These are phyloP conservation scores for Coemansia sp. DNA, from an alignment of 192 early-diverging fungal species.

Conservation along the genomic window DNA sequence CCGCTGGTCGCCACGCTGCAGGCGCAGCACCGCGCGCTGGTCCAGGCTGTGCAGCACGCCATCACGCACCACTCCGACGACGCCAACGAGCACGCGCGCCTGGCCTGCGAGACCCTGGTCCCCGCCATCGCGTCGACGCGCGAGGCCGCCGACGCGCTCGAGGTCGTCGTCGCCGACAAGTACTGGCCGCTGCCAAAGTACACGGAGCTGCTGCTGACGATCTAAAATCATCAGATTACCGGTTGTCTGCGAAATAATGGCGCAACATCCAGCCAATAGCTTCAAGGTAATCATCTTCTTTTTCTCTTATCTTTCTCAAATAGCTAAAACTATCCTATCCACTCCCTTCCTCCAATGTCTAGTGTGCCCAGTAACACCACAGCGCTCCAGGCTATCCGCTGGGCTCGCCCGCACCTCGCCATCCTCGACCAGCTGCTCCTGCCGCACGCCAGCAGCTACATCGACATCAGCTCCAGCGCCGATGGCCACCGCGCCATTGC, in stretches of 20 bases:
- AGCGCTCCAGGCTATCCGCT: slow-evolving; percentile 42
- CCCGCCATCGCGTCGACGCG: slow-evolving; percentile 77
- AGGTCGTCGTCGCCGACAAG: slow-evolving; percentile 86
- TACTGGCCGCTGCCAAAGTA: slow-evolving; percentile 98
- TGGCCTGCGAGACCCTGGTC: slow-evolving; percentile 63
- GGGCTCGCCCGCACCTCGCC: slow-evolving; percentile 58
- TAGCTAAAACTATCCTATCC: neutral
- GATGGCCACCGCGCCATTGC: slow-evolving; percentile 88
- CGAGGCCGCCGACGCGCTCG: slow-evolving; percentile 71
- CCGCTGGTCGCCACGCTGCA: slow-evolving; percentile 64
- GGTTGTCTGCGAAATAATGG: neutral
- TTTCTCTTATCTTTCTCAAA: neutral
- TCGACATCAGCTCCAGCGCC: slow-evolving; percentile 62
- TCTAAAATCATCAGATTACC: slow-evolving; percentile 32
- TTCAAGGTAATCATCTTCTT: neutral
- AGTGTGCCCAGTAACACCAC: too few relatives aligned
- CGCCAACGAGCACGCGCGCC: slow-evolving; percentile 67
- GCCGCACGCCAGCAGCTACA: slow-evolving; percentile 82
- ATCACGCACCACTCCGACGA: slow-evolving; percentile 52
- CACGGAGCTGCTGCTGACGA: slow-evolving; percentile 84
- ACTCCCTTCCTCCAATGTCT: neutral
- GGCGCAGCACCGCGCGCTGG: slow-evolving; percentile 60
- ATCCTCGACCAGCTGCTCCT: slow-evolving; percentile 94
- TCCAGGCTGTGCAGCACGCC: slow-evolving; percentile 61
- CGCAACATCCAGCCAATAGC: neutral